Conservation (phyloP, 192 early-diverging fungal genomes). For the Phlyctochytrium bullatum region DNA sequence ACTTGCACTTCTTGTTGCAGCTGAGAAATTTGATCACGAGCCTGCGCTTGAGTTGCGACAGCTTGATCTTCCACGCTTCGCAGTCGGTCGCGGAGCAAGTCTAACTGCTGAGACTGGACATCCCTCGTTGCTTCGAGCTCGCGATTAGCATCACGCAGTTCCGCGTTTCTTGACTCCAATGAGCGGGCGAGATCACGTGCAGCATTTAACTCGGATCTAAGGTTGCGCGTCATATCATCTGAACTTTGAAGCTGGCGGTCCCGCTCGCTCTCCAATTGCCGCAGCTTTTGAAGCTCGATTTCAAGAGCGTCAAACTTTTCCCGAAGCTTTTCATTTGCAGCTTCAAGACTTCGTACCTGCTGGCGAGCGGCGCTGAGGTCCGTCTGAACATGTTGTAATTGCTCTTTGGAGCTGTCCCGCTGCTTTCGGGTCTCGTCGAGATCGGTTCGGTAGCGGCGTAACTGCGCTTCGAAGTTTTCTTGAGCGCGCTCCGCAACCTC, state of each 20-base stretch:
- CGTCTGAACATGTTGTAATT: not conserved
- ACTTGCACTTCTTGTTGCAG: not conserved
- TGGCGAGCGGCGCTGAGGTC: slow-evolving; percentile 3
- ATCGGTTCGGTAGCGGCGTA: slow-evolving; percentile 3
- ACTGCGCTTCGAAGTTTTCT: slow-evolving; percentile 16
- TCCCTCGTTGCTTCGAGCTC: not conserved
- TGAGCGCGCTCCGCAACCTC: slow-evolving; percentile 17
- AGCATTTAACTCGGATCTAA: not conserved
- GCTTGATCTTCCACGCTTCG: not conserved
- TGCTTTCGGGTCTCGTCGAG: slow-evolving; percentile 9
- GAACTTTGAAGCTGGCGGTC: not conserved
- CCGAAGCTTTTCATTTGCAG: slow-evolving; percentile 1
- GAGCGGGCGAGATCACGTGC: not conserved
- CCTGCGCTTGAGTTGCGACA: not conserved
- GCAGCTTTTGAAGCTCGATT: slow-evolving; percentile 6
- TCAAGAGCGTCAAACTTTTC: slow-evolving; percentile 8
- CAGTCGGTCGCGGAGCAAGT: not conserved
- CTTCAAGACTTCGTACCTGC: slow-evolving; percentile 3
- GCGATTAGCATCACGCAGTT: not conserved
- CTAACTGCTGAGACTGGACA: not conserved
- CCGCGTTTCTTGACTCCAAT: slow-evolving; percentile 1
- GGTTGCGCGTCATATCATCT: not conserved
- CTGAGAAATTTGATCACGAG: not conserved
- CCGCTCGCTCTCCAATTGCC: not conserved
- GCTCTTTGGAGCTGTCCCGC: not conserved